phyloP scores from a whole-genome alignment of 345 rosid species.

The Lepidium didymum region DNA sequence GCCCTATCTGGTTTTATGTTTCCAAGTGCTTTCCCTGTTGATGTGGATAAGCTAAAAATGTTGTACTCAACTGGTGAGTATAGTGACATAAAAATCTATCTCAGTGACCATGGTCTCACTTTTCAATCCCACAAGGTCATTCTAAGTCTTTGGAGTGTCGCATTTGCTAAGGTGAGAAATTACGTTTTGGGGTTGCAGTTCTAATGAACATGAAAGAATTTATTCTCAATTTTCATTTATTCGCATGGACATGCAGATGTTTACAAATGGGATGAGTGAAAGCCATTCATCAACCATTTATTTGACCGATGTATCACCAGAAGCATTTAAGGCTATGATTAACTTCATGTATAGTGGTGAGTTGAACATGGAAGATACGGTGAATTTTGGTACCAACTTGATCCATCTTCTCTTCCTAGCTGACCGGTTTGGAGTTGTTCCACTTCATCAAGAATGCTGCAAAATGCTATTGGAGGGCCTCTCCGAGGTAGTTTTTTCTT shows the following conservation, averaged over 20 bases:
- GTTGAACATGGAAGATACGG: constrained; percentile 50
- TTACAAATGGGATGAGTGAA: constrained; percentile 98
- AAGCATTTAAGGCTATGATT: constrained; percentile 75
- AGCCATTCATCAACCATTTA: constrained; percentile 56
- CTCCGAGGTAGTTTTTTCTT: constrained; percentile 59
- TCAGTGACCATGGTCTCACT: constrained; percentile 63
- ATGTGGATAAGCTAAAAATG: constrained; percentile 50
- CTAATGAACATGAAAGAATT: neutral
- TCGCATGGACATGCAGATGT: constrained; percentile 56
- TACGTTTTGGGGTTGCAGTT: neutral
- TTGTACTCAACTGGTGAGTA: constrained; percentile 44
- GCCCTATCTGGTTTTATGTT: constrained; percentile 41
- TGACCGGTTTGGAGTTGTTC: constrained; percentile 77
- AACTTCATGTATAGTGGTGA: constrained; percentile 82
- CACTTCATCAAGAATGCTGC: constrained; percentile 97
- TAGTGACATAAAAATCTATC: constrained; percentile 51
- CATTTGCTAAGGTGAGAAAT: constrained; percentile 80
- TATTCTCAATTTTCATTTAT: neutral
- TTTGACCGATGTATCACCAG: constrained; percentile 67
- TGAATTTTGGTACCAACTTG: constrained; percentile 58
- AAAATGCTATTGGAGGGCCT: constrained; percentile 79
- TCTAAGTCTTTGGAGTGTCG: constrained; percentile 79
- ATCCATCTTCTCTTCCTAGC: constrained; percentile 82
- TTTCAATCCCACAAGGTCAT: constrained; percentile 65
- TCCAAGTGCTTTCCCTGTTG: constrained; percentile 63